Conservation (phyloP, 2,329 filamentous ascomycete genomes). For the Meredithiella fracta region DNA sequence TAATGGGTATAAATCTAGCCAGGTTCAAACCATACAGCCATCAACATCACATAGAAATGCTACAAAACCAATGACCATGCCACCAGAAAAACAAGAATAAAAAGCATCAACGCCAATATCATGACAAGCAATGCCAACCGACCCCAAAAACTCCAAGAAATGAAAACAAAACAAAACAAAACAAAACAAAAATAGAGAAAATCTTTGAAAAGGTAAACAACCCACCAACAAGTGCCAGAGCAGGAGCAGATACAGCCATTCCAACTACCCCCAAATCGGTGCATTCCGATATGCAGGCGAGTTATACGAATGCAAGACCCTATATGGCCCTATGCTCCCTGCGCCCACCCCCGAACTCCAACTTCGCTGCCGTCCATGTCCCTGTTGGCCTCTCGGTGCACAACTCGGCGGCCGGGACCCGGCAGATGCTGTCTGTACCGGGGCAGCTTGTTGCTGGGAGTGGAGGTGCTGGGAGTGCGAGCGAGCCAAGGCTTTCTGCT, state of each 20-base stretch:
- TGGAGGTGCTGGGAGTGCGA: neutral
- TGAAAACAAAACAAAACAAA: slow-evolving; percentile 8
- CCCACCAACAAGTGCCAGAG: neutral
- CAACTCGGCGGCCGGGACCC: neutral
- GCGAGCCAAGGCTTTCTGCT: slow-evolving; percentile 9
- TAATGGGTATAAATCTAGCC: too few species aligned
- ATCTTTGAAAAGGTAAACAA: too few species aligned
- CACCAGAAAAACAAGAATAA: neutral
- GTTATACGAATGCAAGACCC: slow-evolving; percentile 41
- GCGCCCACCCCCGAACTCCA: slow-evolving; percentile 18
- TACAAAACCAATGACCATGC: neutral
- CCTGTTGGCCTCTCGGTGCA: neutral
- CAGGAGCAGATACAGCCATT: too few species aligned
- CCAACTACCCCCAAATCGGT: slow-evolving; percentile 36
- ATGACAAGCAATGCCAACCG: neutral
- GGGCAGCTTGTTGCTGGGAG: slow-evolving; percentile 11
- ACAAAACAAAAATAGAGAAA: neutral
- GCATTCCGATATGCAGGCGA: slow-evolving; percentile 38
- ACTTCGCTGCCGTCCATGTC: slow-evolving; percentile 26
- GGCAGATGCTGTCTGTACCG: slow-evolving; percentile 1
- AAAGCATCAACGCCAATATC: neutral
- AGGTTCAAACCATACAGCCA: neutral
- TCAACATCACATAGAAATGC: neutral
- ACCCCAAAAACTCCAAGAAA: too few species aligned
- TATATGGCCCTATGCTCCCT: slow-evolving; percentile 25